phyloP scores from a whole-genome alignment of 73 alveolate species.

The Symbiodinium natans region DNA sequence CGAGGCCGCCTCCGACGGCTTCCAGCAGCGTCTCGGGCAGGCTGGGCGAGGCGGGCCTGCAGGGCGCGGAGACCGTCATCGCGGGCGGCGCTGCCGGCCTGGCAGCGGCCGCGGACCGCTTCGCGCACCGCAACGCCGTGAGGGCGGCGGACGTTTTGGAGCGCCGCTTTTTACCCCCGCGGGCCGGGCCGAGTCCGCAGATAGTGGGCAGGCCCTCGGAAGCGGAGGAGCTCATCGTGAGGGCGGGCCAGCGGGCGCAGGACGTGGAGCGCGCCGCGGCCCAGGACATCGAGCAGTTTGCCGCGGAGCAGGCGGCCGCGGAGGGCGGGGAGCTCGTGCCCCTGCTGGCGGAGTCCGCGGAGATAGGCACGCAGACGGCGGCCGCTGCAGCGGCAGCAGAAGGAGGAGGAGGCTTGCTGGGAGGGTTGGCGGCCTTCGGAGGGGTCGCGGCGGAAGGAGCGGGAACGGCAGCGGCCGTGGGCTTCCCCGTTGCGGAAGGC shows the following conservation, averaged over 20 bases:
- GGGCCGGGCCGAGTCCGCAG: background rate
- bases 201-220: background rate
- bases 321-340: background rate
- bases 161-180: too few species aligned
- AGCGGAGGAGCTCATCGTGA: background rate
- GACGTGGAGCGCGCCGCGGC: background rate
- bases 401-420: background rate
- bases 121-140: background rate
- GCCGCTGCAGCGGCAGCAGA: background rate
- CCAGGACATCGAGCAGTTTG: background rate
- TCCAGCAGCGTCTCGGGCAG: background rate
- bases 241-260: background rate
- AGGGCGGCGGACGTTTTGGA: background rate
- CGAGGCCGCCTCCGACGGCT: background rate
- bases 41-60: background rate
- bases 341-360: background rate
- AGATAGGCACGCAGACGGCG: background rate
- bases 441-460: background rate
- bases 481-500: background rate
- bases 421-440: background rate
- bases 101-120: background rate
- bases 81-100: background rate
- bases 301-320: background rate
- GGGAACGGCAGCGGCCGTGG: background rate
- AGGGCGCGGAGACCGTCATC: background rate